Evolutionary conservation across 768 basidiomycete species (phyloP), one percentile per base, ranked within the genome.

Genomic region (Psilocybe cubensis): DNA sequence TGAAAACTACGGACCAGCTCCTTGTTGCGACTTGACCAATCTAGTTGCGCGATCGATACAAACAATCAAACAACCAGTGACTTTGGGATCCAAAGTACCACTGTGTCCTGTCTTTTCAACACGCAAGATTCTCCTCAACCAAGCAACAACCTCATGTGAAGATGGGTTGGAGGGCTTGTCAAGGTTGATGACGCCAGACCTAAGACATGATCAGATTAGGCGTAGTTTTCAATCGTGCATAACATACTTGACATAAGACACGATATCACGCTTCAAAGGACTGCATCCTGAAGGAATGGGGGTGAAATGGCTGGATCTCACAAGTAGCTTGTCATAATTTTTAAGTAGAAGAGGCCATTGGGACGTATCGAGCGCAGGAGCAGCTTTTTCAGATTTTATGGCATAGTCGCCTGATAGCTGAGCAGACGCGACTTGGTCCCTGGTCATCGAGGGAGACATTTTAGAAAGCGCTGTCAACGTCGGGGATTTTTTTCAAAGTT

Each of bases 131-230:
- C 97, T 86, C 65, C 96, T 85, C 61, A 99, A 77, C 97, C 97
- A 99, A 14, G 97, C 97, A 63, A 99, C 97, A 52, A 99, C 97
- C 80, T 99, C 97, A 74, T 99, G 97, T 4, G 96, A 96, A 17
- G 96, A 97, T 3, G 96, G 96, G 76, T 98, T 99, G 28, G 96
- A 98, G 21, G 97, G 97, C 70, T 99, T 99, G 84, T 99, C 97
- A 63, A 99, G 82, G 78, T 99, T 99, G 72, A 99, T 99, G 52
- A 98, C 93, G 65, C 97, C 97, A 64, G 96, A 94, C 80, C 94
- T 96, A 62, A n/a, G 60, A 47, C 23, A 57, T 42, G 49, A 58
- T 50, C 43, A 58, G n/a, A 21, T 33, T 60, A 24, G 52, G 56
- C 40, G 43, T 28, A 11, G 12, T 14, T 59, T 29, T 33, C 11